A percentile compares a stretch with the other conserved stretches of the same genome.
phyloP scores from a whole-genome alignment of 164 flowering plant genomes.

The Vitis riparia region DNA sequence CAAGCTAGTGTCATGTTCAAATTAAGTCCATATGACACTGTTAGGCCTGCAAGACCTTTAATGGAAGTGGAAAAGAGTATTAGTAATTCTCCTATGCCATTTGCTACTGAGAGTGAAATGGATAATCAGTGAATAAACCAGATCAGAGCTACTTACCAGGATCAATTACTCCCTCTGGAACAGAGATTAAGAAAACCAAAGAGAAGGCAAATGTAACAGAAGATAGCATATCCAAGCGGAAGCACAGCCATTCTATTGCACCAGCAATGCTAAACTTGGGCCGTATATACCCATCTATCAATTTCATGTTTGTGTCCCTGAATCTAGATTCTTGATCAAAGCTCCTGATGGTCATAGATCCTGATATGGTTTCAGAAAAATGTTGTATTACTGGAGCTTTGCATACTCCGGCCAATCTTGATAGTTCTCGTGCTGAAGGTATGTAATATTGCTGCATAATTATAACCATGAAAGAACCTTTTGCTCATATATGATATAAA shows the following conservation, averaged over 20 bases:
- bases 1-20: neutral
- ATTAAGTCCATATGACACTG: too few relatives aligned
- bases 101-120: neutral
- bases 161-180: constrained; percentile 56
- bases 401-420: constrained; percentile 68
- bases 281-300: constrained; percentile 53
- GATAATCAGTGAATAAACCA: neutral
- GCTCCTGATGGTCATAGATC: constrained; percentile 75
- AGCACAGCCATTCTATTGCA: constrained; percentile 81
- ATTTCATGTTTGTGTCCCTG: constrained; percentile 40
- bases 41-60: too few relatives aligned
- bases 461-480: neutral
- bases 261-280: constrained; percentile 63
- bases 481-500: too few relatives aligned
- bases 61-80: neutral
- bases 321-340: constrained; percentile 68
- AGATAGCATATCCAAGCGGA: constrained; percentile 69
- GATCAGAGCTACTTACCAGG: constrained; percentile 21
- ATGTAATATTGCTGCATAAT: constrained; percentile 68
- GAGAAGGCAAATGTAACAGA: constrained; percentile 54
- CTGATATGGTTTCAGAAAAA: constrained; percentile 79
- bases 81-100: neutral
- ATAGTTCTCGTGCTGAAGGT: constrained; percentile 71
- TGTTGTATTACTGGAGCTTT: constrained; percentile 83
- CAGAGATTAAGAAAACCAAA: constrained; percentile 51